phyloP scores from a whole-genome alignment of 1,284 basidiomycete species.

The Violaceomyces palustris region DNA sequence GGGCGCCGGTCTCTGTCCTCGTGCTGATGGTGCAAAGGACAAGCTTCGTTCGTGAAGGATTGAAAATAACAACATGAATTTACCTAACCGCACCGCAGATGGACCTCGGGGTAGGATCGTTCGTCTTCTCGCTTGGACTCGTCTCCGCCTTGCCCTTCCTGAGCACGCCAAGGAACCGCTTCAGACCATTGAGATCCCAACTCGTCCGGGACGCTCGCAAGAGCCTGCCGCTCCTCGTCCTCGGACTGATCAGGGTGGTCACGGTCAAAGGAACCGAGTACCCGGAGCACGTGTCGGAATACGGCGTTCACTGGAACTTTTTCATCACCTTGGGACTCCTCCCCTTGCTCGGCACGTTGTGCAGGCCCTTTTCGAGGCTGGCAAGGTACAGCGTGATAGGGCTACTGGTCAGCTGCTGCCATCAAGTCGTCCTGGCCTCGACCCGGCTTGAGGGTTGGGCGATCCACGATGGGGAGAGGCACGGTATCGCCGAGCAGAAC shows the following conservation, averaged over 20 bases:
- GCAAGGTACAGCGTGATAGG: slow-evolving; percentile 66
- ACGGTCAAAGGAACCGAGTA: slow-evolving; percentile 91
- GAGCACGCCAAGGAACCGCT: slow-evolving; percentile 9
- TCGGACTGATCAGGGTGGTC: slow-evolving; percentile 73
- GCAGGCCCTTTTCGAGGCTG: slow-evolving; percentile 56
- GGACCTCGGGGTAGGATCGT: slow-evolving; percentile 95
- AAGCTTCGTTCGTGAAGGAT: too few relatives aligned
- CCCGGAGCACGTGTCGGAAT: slow-evolving; percentile 89
- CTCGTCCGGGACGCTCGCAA: slow-evolving; percentile 58
- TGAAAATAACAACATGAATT: too few relatives aligned
- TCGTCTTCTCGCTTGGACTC: slow-evolving; percentile 88
- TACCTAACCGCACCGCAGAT: slow-evolving; percentile 66
- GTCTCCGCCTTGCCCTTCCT: slow-evolving; percentile 72
- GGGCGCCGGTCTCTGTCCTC: too few relatives aligned
- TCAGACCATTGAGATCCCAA: slow-evolving; percentile 13
- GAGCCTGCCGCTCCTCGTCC: slow-evolving; percentile 64
- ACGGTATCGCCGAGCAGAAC: slow-evolving; percentile 65
- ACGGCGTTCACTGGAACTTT: slow-evolving; percentile 98
- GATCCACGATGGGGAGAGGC: too few relatives aligned
- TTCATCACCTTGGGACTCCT: slow-evolving; percentile 85
- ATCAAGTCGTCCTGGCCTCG: slow-evolving; percentile 11
- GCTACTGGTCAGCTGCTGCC: slow-evolving; percentile 56
- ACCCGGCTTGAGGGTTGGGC: slow-evolving; percentile 35
- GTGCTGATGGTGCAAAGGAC: too few relatives aligned
- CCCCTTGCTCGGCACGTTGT: slow-evolving; percentile 67